Conservation (phyloP, 257 asterid species). For the Solanum infundibuliforme region DNA sequence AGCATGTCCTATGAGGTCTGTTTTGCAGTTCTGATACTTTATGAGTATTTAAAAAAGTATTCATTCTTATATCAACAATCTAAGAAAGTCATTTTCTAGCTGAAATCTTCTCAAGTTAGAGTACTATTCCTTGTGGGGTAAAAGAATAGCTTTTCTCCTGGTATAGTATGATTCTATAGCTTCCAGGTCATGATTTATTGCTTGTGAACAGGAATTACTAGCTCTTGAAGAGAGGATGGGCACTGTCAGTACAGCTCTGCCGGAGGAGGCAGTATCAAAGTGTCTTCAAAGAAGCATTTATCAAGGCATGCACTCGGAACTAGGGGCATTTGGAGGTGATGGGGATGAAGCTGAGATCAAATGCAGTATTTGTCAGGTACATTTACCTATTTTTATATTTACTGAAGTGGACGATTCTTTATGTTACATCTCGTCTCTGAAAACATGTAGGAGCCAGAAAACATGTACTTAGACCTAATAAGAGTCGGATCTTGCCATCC, state of each 20-base stretch:
- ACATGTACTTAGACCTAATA: not conserved
- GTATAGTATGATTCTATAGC: not conserved
- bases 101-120: not conserved
- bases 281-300: slow-evolving; percentile 44
- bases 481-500: not conserved
- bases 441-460: not conserved
- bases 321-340: slow-evolving; percentile 10
- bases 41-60: not conserved
- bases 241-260: slow-evolving; percentile 72
- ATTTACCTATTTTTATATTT: not conserved
- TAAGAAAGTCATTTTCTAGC: not conserved
- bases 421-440: not conserved
- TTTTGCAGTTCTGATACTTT: not conserved
- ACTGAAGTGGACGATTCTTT: not conserved
- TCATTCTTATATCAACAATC: not conserved
- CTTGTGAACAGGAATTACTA: slow-evolving; percentile 56
- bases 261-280: slow-evolving; percentile 63
- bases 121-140: not conserved
- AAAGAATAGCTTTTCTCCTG: not conserved
- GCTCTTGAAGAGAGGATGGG: slow-evolving; percentile 94
- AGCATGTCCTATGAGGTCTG: slow-evolving; percentile 91
- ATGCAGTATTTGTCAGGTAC: slow-evolving; percentile 93
- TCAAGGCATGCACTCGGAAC: slow-evolving; percentile 13
- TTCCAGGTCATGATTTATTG: not conserved
- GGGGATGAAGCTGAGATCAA: slow-evolving; percentile 44